Base-by-base conservation (phyloP, 2,329 filamentous ascomycete genomes). In the Aspergillus pseudoglaucus region DNA sequence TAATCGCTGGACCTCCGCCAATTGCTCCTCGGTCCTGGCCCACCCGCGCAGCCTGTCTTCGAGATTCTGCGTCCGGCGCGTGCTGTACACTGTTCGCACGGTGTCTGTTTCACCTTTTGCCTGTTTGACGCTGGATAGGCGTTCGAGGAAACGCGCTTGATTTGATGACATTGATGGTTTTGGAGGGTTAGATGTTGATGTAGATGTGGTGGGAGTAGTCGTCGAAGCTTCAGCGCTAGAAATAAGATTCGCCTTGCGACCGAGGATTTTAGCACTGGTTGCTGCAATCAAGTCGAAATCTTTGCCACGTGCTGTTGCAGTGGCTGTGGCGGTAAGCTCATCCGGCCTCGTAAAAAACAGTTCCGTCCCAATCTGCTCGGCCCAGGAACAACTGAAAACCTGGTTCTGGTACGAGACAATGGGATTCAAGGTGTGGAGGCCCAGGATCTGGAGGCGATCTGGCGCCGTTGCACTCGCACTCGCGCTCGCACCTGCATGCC, bases 351-450 rank as follows among this genome's bases (percentile, higher is more conserved):
- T 77, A 59, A 96, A 85, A 38, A 95, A 79, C 54, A 90, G 73
- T 56, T 94, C 88, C 0, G 90, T 95, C 32, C 91, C 91, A 39
- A 95, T 80, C 50, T 89, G 85, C 52, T 87, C 82, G 9, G 82
- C 80, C 91, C 91, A 97, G 41, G 81, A 73, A 54, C 89, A 91
- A 53, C 82, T 83, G 63, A 90, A 93, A 18, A 94, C 73, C 52
- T 84, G 81, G 25, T 86, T 87, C 49, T 85, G 79, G 68, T 94
- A 94, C 18, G 86, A 85, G 50, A 95, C 77, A 23, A 95, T 73
- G 0, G 91, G 91, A 43, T 87, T 85, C 2, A 71, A 61, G 1
- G 84, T 84, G 66, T 95, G 86, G 3, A 96, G 76, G 23, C 88
- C 89, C n/a, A 93, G 75, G 44, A 96, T 84, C 61, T 95, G 89